A percentile compares a stretch with the other conserved stretches of the same genome.
phyloP scores from a whole-genome alignment of 2,329 filamentous ascomycete species.

The Xylariomycetidae sp. region DNA sequence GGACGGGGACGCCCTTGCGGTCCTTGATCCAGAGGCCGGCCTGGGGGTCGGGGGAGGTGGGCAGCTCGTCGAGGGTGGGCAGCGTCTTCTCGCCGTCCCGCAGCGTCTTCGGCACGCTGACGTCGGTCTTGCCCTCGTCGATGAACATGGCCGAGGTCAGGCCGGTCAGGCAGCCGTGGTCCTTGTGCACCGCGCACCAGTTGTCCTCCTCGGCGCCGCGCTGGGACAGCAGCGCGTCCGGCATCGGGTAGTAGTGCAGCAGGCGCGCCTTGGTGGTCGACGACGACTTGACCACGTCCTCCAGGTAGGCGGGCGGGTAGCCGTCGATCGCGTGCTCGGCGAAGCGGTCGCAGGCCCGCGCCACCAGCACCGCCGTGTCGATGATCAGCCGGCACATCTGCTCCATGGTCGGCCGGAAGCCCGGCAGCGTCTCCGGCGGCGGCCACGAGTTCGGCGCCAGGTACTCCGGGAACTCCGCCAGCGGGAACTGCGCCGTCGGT shows the following conservation, averaged over 20 bases:
- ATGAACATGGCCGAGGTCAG: slow-evolving; percentile 95
- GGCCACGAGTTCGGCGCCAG: slow-evolving; percentile 91
- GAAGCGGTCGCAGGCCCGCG: slow-evolving; percentile 82
- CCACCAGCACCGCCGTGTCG: slow-evolving; percentile 81
- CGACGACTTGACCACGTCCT: slow-evolving; percentile 78
- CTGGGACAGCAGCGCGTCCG: slow-evolving; percentile 26
- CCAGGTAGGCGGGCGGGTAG: slow-evolving; percentile 74
- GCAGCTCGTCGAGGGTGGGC: slow-evolving; percentile 61
- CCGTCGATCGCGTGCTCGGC: slow-evolving; percentile 70
- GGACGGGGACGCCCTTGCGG: slow-evolving; percentile 72
- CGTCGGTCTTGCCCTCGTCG: slow-evolving; percentile 55
- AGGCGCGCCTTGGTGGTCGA: slow-evolving; percentile 86
- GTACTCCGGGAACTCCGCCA: slow-evolving; percentile 74
- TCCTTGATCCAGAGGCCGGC: slow-evolving; percentile 94
- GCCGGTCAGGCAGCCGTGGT: slow-evolving; percentile 90
- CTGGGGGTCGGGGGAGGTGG: slow-evolving; percentile 70
- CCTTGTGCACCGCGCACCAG: slow-evolving; percentile 89
- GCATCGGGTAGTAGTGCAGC: slow-evolving; percentile 83
- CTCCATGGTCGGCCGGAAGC: slow-evolving; percentile 68
- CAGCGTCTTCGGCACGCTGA: slow-evolving; percentile 29
- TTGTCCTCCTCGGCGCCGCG: slow-evolving; percentile 60
- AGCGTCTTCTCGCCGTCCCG: slow-evolving; percentile 32
- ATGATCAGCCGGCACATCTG: slow-evolving; percentile 79
- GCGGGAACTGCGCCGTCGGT: slow-evolving; percentile 52
- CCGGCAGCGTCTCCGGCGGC: slow-evolving; percentile 57